Evolutionary conservation across 768 basidiomycete species (phyloP).

Genomic region (Tephrocybe sp.): DNA sequence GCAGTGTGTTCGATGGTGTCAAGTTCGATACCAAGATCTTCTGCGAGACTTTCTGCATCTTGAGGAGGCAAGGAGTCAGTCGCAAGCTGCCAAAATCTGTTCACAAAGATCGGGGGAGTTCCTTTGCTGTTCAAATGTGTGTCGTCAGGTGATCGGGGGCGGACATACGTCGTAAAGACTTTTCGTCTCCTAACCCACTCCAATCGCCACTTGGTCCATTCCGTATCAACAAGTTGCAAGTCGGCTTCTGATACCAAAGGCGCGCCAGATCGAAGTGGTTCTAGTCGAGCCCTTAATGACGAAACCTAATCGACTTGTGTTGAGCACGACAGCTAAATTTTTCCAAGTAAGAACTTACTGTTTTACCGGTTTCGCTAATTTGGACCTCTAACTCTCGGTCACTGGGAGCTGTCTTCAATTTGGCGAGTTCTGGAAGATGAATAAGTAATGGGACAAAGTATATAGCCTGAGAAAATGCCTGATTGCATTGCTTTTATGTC

Average conservation of each 20-base stretch:
- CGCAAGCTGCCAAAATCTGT: constrained; percentile 73
- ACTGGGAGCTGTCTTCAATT: constrained; percentile 63
- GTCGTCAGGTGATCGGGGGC: not conserved
- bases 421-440: constrained; percentile 53
- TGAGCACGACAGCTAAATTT: constrained; percentile 2
- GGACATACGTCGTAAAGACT: constrained; percentile 67
- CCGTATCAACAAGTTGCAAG: constrained; percentile 60
- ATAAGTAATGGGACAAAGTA: constrained; percentile 17
- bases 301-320: constrained; percentile 37
- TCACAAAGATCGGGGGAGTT: not conserved
- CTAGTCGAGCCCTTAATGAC: constrained; percentile 46
- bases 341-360: constrained; percentile 38
- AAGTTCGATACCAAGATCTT: constrained; percentile 78
- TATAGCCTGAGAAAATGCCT: constrained; percentile 30
- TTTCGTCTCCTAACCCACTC: constrained; percentile 81
- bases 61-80: constrained; percentile 67
- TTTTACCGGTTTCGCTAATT: constrained; percentile 44
- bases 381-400: constrained; percentile 60
- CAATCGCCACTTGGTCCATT: constrained; percentile 77
- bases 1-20: constrained; percentile 70
- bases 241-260: constrained; percentile 71
- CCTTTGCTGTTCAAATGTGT: not conserved
- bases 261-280: constrained; percentile 65
- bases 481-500: constrained; percentile 48
- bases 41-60: constrained; percentile 61